These are phyloP conservation scores for Suillus americanus DNA, from an alignment of 768 basidiomycete species.

Conservation along the genomic window DNA sequence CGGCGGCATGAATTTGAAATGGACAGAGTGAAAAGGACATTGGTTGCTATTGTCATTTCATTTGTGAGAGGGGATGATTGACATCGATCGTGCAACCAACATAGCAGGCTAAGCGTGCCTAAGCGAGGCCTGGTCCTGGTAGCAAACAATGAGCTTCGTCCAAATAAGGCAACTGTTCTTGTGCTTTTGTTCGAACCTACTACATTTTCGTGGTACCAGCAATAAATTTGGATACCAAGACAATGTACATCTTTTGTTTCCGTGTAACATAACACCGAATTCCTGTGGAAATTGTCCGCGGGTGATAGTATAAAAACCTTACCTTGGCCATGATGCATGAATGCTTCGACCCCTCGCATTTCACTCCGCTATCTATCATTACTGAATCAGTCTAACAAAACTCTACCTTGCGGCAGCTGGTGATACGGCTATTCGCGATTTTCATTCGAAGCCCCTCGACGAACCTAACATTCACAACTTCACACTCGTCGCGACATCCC, in stretches of 20 bases:
- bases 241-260: constrained; percentile 1
- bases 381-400: neutral
- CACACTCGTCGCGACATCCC: neutral
- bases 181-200: neutral
- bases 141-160: constrained; percentile 4
- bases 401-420: neutral
- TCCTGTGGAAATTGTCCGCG: neutral
- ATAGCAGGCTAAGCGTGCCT: neutral
- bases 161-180: constrained; percentile 24
- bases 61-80: constrained; percentile 1
- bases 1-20: neutral
- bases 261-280: neutral
- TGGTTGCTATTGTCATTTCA: neutral
- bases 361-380: neutral
- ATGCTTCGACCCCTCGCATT: neutral
- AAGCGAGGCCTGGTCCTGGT: neutral
- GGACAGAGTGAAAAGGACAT: neutral
- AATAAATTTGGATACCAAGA: neutral
- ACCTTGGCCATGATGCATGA: neutral
- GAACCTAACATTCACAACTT: neutral
- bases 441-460: constrained; percentile 10
- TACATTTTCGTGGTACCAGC: neutral
- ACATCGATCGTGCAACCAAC: neutral
- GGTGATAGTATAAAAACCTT: neutral
- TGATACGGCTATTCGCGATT: constrained; percentile 8